phyloP scores from a whole-genome alignment of 1,139 yeast genomes.

The Protomyces gravidus region DNA sequence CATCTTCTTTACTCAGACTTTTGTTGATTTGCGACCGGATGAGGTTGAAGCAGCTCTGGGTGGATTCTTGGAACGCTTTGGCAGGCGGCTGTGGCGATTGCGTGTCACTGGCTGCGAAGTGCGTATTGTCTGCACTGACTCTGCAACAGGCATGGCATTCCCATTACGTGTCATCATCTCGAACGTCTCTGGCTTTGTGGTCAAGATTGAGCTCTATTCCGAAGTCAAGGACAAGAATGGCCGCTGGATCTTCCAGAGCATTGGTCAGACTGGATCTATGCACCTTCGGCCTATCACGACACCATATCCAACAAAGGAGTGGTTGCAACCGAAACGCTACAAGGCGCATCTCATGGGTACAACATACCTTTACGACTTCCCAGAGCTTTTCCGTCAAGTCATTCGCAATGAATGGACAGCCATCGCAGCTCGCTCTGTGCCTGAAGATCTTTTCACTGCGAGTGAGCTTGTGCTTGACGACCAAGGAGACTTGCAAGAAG shows the following conservation, averaged over 20 bases:
- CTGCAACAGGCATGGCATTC: constrained; percentile 78
- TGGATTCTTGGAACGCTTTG: constrained; percentile 94
- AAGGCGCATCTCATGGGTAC: constrained; percentile 98
- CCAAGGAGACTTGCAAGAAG: constrained; percentile 72
- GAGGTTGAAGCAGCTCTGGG: constrained; percentile 98
- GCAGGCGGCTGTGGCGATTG: constrained; percentile 92
- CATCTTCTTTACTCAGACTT: constrained; percentile 91
- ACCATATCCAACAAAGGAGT: constrained; percentile 96
- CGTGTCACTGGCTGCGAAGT: constrained; percentile 97
- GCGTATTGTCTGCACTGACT: constrained; percentile 90
- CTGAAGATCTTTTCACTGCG: constrained; percentile 72
- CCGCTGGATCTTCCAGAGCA: constrained; percentile 93
- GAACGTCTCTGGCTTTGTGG: constrained; percentile 95
- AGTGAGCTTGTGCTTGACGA: constrained; percentile 77
- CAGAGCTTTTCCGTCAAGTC: constrained; percentile 95
- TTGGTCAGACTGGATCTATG: constrained; percentile 88
- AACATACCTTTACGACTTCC: constrained; percentile 96
- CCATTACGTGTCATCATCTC: constrained; percentile 95
- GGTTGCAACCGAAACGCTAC: constrained; percentile 96
- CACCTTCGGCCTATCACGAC: constrained; percentile 92
- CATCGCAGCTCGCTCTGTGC: constrained; percentile 47
- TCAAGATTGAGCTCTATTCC: constrained; percentile 87
- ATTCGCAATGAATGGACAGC: constrained; percentile 79
- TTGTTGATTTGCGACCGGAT: constrained; percentile 76
- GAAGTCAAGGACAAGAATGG: constrained; percentile 88